Base-by-base conservation (phyloP, 1,284 basidiomycete species). In the Boletellus deceptivus region DNA sequence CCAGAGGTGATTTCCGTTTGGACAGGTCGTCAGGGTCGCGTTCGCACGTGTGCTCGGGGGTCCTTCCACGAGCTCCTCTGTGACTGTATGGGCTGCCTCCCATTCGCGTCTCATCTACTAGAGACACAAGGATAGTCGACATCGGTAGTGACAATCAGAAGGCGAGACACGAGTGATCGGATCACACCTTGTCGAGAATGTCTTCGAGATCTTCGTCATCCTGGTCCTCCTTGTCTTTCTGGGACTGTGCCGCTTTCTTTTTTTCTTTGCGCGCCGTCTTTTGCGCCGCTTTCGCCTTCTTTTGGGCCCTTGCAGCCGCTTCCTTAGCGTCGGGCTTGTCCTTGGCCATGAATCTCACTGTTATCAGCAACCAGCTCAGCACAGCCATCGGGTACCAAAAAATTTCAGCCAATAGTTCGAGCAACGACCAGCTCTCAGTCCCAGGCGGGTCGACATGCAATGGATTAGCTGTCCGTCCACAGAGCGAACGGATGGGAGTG, bases 41-140 rank as follows among this genome's bases (percentile, higher is more conserved):
- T 90, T 93, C 0, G 89, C 90, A 41, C 91, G 77, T 45, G 88
- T 75, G 46, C 83, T 86, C 0, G 91, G 91, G 13, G 91, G 89
- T 0, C 87, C 86, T 62, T 87, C 80, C 10, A 84, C 82, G 3
- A 87, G 71, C 68, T 92, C 89, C 70, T 89, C 84, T 0, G 82
- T 86, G 4, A 91, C 87, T 7, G 78, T 82, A 64, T 90, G 87
- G 3, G 82, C 76, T 44, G 76, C 75, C 63, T 91, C 86, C 86
- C 83, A 89, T 66, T 89, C 85, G 65, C 77, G 75, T 64, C 77
- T 76, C 69, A 89, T 84, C 86, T 89, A 82, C 75, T 79, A 54
- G 58, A 57, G 46, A 44, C 20, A 50, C 16, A 8, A 5, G 40
- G 24, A 3, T 3, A 29, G 9, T 10, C 27, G 4, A 10, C 8